Conservation (phyloP, 2,329 filamentous ascomycete genomes). For the Microcyclosporella mali region DNA sequence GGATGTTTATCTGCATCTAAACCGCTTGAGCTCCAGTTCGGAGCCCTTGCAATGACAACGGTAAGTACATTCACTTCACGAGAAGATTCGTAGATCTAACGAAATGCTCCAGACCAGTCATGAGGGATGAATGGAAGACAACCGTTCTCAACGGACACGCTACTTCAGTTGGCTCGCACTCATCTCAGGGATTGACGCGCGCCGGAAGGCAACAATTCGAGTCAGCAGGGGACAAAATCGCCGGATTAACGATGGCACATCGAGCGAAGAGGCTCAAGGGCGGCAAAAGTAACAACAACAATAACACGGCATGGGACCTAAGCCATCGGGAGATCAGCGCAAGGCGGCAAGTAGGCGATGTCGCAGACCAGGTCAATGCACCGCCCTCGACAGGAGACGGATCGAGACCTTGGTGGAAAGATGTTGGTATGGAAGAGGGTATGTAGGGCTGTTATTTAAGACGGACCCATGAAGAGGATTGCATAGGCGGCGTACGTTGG, state of each 20-base stretch:
- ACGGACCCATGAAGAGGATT: too few species aligned
- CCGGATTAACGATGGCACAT: conserved; percentile 37
- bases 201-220: conserved; percentile 27
- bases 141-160: conserved; percentile 6
- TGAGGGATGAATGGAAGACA: conserved; percentile 60
- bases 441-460: conserved; percentile 34
- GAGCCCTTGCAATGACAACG: conserved; percentile 90
- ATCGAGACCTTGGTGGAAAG: conserved; percentile 41
- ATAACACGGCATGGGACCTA: conserved; percentile 36
- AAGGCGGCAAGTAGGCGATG: conserved; percentile 84
- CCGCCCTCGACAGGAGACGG: conserved; percentile 23
- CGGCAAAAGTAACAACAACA: not conserved
- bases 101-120: conserved; percentile 58
- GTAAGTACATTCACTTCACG: conserved; percentile 50
- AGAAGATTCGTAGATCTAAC: conserved; percentile 53
- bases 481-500: not conserved
- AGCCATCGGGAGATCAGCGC: conserved; percentile 63
- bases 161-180: conserved; percentile 22
- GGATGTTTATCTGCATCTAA: conserved; percentile 96
- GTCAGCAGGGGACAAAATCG: conserved; percentile 41
- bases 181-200: conserved; percentile 49
- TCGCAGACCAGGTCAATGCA: conserved; percentile 66
- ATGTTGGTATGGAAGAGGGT: conserved; percentile 46
- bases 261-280: conserved; percentile 56
- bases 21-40: conserved; percentile 88